phyloP scores from a whole-genome alignment of 1,284 basidiomycete genomes.

The Thecaphora frezii region DNA sequence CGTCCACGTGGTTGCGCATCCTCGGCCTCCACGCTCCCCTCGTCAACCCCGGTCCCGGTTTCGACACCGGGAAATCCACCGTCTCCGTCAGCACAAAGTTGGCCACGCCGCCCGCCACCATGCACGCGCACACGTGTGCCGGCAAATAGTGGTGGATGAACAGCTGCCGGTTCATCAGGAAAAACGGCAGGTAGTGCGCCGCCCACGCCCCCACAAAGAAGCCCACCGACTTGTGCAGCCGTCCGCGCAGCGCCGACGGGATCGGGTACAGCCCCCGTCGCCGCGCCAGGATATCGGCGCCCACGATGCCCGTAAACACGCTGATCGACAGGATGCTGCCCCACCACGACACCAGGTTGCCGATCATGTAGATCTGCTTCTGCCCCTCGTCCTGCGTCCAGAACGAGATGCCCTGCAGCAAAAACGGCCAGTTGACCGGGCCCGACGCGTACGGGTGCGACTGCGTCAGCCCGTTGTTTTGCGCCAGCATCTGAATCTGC shows the following conservation, averaged over 20 bases:
- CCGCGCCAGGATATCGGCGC: constrained; percentile 83
- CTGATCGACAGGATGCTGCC: constrained; percentile 79
- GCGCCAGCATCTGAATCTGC: constrained; percentile 92
- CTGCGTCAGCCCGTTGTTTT: constrained; percentile 92
- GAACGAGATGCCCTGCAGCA: constrained; percentile 91
- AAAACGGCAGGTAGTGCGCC: constrained; percentile 96
- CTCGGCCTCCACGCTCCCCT: constrained; percentile 11
- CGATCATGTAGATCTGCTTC: constrained; percentile 94
- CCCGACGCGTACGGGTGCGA: constrained; percentile 92
- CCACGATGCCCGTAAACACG: constrained; percentile 84
- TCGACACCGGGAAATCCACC: constrained; percentile 88
- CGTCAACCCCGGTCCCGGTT: constrained; percentile 62
- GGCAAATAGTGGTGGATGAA: constrained; percentile 94
- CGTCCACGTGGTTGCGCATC: constrained; percentile 28
- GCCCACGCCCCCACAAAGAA: constrained; percentile 95
- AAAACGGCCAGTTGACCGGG: constrained; percentile 97
- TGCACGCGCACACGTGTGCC: constrained; percentile 74
- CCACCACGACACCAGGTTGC: constrained; percentile 95
- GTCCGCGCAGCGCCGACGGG: constrained; percentile 73
- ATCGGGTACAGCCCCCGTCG: constrained; percentile 83
- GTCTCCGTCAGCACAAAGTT: constrained; percentile 73
- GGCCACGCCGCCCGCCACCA: constrained; percentile 86
- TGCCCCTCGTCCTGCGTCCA: constrained; percentile 81
- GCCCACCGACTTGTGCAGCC: constrained; percentile 89
- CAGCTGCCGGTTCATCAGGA: constrained; percentile 92